phyloP scores from a whole-genome alignment of 2,329 filamentous ascomycete genomes.

The Monosporascus sp. region DNA sequence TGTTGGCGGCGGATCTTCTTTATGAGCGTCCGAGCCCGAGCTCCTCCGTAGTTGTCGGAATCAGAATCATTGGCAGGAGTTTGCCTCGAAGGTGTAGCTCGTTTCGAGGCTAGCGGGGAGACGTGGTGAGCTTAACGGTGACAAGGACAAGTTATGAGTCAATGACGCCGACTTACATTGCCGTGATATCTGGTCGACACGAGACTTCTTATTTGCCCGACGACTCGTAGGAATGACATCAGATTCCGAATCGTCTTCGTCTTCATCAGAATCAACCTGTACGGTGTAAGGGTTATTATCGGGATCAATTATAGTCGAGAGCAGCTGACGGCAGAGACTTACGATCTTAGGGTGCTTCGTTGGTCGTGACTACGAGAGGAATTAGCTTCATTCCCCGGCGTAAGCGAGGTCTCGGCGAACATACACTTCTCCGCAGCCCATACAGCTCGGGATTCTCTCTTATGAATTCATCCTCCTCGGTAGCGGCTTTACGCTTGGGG shows the following conservation, averaged over 20 bases:
- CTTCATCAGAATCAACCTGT: constrained; percentile 39
- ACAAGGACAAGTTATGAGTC: constrained; percentile 2
- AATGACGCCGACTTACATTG: constrained; percentile 45
- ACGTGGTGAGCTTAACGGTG: constrained; percentile 12
- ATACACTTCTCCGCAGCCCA: constrained; percentile 85
- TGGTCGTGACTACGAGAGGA: constrained; percentile 44
- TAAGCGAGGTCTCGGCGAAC: constrained; percentile 26
- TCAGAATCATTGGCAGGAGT: constrained; percentile 56
- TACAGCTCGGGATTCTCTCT: constrained; percentile 91
- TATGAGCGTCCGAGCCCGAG: constrained; percentile 60
- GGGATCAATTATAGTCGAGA: constrained; percentile 3
- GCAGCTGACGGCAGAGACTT: constrained; percentile 22
- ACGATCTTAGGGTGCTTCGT: constrained; percentile 54
- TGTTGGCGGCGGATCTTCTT: constrained; percentile 75
- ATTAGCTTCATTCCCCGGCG: background rate
- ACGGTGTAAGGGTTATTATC: background rate
- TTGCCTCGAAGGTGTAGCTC: constrained; percentile 49
- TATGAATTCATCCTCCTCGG: constrained; percentile 77
- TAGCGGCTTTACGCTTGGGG: constrained; percentile 65
- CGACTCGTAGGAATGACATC: constrained; percentile 55
- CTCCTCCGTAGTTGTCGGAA: constrained; percentile 74
- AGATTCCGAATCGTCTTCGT: constrained; percentile 65
- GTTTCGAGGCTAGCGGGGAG: constrained; percentile 48
- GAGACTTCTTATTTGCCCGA: constrained; percentile 63
- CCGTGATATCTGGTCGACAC: constrained; percentile 54